Base-by-base conservation (phyloP, 306 rosid genomes). In the Begonia loranthoides region DNA sequence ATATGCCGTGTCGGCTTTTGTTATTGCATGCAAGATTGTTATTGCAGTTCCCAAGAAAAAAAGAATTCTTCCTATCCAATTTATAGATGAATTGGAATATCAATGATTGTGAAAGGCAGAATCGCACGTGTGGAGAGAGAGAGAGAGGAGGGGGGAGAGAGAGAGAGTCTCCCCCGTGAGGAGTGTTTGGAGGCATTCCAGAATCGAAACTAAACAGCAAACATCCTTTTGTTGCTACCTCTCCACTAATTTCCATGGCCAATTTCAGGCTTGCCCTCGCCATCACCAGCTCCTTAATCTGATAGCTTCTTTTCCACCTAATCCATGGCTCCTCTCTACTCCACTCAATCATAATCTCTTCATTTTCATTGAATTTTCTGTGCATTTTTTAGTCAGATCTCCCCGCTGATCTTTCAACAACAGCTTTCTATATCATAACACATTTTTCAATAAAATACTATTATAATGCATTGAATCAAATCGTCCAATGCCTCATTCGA, bases 131-230 rank as follows among this genome's bases (percentile, higher is more conserved):
- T 72, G 78, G 89, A 70, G 92, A 81, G 68, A 51, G 13, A 21
- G 41, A 51, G 41, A 12, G 13, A 51, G 17, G 28, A 24, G 13
- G 45, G 47, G 41, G 15, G 54, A 34, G 70, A 64, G 73, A 4
- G 63, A 66, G 36, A 49, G 49, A 49, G 50, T 38, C 49, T n/a
- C 73, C 90, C 99, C 99, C 99, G 99, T 90, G 99, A 90, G 87
- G 86, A 61, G 80, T 86, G 80, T 86, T 90, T 90, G 99, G 99
- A 87, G 64, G 70, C 94, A 86, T 86, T 80, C 92, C 76, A 69
- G 76, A 62, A 50, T 65, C 80, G 67, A 86, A 77, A 69, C 69
- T 41, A 64, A 62, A 65, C 73, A 70, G 70, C 74, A 64, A 62
- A 65, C 70, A 68, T 69, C 74, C 59, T 81, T 61, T 80, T 77